Evolutionary conservation across 2,329 filamentous ascomycete genomes (phyloP), one percentile per base, ranked within the genome.

Genomic region (Cercospora beticola): DNA sequence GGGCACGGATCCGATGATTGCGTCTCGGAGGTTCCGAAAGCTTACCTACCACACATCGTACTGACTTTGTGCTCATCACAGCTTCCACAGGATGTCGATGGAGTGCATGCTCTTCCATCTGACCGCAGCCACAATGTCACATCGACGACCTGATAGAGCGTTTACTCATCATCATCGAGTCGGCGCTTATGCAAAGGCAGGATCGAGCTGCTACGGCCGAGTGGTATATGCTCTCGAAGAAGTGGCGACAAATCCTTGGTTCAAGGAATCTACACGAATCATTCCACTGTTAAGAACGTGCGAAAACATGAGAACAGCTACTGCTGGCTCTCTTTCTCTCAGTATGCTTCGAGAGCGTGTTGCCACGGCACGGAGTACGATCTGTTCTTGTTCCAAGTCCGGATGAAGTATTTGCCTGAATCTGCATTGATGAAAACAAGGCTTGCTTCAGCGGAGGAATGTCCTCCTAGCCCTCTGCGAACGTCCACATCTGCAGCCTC

Each of bases 1-100:
- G 60, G 60, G 60, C 60, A 49, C 60, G 60, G 60, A 62, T 49
- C 60, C 60, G 60, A 49, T 2, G n/a, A 30, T 3, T 21, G 26
- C 21, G 28, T 30, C 36, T 21, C 16, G 21, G 16, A 52, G 60
- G 40, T 28, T 62, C 40, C 60, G 40, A 52, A 18, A 62, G 36
- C 36, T 52, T 26, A 54, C 23, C 49, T 14, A 54, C 21, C 60
- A 21, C n/a, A 18, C 16, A 7, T n/a, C 26, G 26, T 54, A 54
- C 21, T 54, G 49, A 54, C 49, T 54, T 54, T 16, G 9, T 28
- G 21, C 23, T 54, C 49, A 54, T 54, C 49, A 54, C 9, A 28
- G 49, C 49, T 28, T 54, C 49, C 10, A 28, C 23, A 54, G 8
- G 3, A 23, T 9, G 49, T 54, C 49, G 49, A 54, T 30, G 23